These are phyloP conservation scores for Carex myosuroides DNA, from an alignment of 176 grass and related monocot species.

Conservation along the genomic window DNA sequence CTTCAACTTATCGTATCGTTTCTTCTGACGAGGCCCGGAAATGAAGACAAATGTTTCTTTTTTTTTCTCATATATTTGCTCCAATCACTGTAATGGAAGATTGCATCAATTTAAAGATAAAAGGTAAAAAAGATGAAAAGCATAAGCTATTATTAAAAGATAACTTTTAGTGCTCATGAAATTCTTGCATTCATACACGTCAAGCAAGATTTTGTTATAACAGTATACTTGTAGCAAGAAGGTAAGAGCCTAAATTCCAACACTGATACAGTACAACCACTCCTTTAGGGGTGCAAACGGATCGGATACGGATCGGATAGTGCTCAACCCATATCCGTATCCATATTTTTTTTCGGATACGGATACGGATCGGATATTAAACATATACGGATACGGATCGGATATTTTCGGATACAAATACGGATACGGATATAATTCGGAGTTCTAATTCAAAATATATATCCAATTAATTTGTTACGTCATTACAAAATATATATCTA, in stretches of 20 bases:
- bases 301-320: no score
- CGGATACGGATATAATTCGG: no score
- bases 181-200: not conserved
- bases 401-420: no score
- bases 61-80: not conserved
- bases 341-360: no score
- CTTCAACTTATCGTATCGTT: not conserved
- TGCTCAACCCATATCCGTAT: no score
- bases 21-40: not conserved
- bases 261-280: not conserved
- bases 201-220: not conserved
- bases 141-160: not conserved
- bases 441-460: no score
- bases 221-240: not conserved
- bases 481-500: no score
- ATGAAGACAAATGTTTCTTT: not conserved
- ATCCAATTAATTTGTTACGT: no score
- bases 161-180: not conserved
- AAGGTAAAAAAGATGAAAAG: not conserved
- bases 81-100: not conserved
- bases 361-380: no score
- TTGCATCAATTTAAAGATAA: slow-evolving; percentile 1
- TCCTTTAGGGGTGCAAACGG: no score
- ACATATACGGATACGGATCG: no score
- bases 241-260: not conserved